These are phyloP conservation scores for Mycena kentingensis DNA, from an alignment of 768 basidiomycete genomes.

Conservation along the genomic window DNA sequence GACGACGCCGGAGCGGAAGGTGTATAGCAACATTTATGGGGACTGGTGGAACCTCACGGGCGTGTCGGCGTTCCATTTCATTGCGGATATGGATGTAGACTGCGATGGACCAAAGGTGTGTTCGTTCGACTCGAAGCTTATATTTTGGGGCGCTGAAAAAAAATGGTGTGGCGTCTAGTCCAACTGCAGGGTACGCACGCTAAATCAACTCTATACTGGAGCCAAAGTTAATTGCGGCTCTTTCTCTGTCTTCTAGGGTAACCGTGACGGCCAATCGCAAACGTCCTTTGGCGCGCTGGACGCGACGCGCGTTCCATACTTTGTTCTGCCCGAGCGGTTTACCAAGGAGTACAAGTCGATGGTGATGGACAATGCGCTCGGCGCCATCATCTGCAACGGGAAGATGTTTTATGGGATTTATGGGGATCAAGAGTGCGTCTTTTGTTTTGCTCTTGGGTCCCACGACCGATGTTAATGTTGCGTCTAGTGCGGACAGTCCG, in stretches of 20 bases:
- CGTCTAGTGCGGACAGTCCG: constrained; percentile 24
- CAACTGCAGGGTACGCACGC: constrained; percentile 18
- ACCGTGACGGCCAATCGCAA: constrained; percentile 24
- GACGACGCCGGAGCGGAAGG: constrained; percentile 7
- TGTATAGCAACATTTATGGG: constrained; percentile 20
- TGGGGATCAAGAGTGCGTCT: constrained; percentile 28
- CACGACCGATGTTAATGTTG: neutral
- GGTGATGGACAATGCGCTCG: constrained; percentile 25
- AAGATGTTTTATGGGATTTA: constrained; percentile 33
- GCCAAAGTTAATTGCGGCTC: too few relatives aligned
- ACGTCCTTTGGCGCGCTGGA: constrained; percentile 29
- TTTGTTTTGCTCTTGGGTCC: neutral
- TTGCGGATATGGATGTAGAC: constrained; percentile 31
- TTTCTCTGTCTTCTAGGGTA: too few relatives aligned
- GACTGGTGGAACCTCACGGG: constrained; percentile 20
- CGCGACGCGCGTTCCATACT: constrained; percentile 28
- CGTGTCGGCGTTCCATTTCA: constrained; percentile 25
- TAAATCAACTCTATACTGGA: too few relatives aligned
- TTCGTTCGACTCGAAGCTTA: neutral
- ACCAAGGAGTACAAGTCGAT: constrained; percentile 10
- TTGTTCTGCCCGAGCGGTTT: constrained; percentile 27
- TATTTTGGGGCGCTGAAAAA: neutral
- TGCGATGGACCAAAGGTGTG: constrained; percentile 27
- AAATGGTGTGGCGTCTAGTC: too few relatives aligned
- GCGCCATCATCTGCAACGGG: constrained; percentile 27